These are phyloP conservation scores for Umbelopsis isabellina DNA, from an alignment of 192 early-diverging fungal species.

Conservation along the genomic window DNA sequence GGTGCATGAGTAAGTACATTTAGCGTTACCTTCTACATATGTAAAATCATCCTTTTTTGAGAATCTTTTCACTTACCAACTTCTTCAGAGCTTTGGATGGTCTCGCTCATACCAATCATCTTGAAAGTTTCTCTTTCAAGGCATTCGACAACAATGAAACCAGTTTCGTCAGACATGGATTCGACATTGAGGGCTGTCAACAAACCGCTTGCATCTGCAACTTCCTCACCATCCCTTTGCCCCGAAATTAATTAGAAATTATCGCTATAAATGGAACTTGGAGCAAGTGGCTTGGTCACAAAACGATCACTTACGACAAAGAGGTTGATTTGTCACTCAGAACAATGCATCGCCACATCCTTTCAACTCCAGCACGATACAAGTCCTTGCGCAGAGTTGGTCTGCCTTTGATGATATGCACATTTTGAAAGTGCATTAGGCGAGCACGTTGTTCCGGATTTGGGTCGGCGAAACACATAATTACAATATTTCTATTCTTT, in stretches of 20 bases:
- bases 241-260: background rate
- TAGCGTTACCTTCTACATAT: background rate
- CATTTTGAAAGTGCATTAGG: constrained; percentile 52
- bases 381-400: constrained; percentile 63
- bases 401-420: constrained; percentile 62
- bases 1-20: background rate
- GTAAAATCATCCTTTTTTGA: too few species aligned
- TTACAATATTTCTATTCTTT: constrained; percentile 55
- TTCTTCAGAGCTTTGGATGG: constrained; percentile 54
- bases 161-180: constrained; percentile 49
- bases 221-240: constrained; percentile 8
- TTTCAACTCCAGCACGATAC: constrained; percentile 56
- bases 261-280: background rate
- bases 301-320: constrained; percentile 20
- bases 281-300: background rate
- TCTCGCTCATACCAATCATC: constrained; percentile 69
- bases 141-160: constrained; percentile 75
- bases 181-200: constrained; percentile 71
- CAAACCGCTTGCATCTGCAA: constrained; percentile 66
- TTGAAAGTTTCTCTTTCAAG: constrained; percentile 76
- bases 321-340: constrained; percentile 46
- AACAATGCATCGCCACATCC: constrained; percentile 57
- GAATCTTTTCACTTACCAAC: constrained; percentile 36
- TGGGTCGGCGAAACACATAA: constrained; percentile 57
- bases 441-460: constrained; percentile 34